Base-by-base conservation (phyloP, 169 alveolate species). In the Plasmodium chabaudi region DNA sequence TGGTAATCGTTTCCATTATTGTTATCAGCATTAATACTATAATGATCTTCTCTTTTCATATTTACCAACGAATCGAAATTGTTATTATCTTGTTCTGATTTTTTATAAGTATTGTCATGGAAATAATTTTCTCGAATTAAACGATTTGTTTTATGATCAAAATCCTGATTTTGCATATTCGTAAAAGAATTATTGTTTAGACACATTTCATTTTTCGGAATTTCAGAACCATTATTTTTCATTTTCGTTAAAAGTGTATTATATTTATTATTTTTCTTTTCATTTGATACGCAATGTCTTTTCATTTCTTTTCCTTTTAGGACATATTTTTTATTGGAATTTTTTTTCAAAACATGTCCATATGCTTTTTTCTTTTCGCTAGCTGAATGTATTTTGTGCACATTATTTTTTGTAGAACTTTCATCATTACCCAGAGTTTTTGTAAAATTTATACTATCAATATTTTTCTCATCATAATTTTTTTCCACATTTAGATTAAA, bases 141-240 rank as follows among this genome's bases (percentile, higher is more conserved):
- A 46, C 25, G 53, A 13, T 27, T 63, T 27, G 23, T 12, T 27
- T 63, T 63, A 3, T 25, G 46, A 25, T 67, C 27, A 72, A 34
- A 17, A n/a, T 63, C 13, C 9, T 59, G 60, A 12, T 59, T 72
- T 19, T 21, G 75, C 39, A 39, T 46, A 34, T 65, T 46, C 23
- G 21, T 46, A 15, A 17, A 25, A 44, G 7, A 19, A 3, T 13
- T 39, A 13, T 56, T 46, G 63, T 51, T 17, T 15, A 5, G 13
- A 10, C 63, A 13, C 25, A 5, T 67, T 21, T 44, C 49, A 56
- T 15, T 42, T 2, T 46, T 67, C 60, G 19, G 21, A 34, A 21
- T 25, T 60, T 47, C 34, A 49, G 44, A 25, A 13, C n/a, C 72
- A 46, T 46, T 47, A 61, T 63, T 73, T 61, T 61, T 74, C 44